These are phyloP conservation scores for Laguncularia racemosa DNA, from an alignment of 345 rosid species.

Conservation along the genomic window DNA sequence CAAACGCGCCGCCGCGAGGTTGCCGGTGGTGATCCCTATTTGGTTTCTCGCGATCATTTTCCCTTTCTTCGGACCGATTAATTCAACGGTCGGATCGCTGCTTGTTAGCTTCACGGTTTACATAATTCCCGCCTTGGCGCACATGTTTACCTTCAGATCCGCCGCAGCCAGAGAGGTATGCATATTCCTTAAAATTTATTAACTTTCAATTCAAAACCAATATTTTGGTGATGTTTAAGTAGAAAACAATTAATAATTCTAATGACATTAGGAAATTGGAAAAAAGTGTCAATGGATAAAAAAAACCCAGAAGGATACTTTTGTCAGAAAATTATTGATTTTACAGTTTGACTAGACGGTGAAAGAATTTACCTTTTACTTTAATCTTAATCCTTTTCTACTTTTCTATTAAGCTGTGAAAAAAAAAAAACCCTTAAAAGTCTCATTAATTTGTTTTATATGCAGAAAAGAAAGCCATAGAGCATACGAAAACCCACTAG, in stretches of 20 bases:
- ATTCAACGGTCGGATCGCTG: conserved; percentile 93
- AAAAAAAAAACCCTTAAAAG: too few relatives aligned
- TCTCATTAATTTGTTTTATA: not conserved
- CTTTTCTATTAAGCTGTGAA: too few relatives aligned
- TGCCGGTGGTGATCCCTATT: conserved; percentile 91
- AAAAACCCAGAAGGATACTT: too few relatives aligned
- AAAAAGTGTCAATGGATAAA: too few relatives aligned
- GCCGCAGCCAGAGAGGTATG: conserved; percentile 82
- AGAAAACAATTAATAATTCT: too few relatives aligned
- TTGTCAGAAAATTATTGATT: too few relatives aligned
- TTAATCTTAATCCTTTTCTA: too few relatives aligned
- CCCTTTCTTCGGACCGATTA: conserved; percentile 97
- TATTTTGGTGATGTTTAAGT: too few relatives aligned
- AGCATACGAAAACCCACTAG: conserved; percentile 3
- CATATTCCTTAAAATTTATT: not conserved
- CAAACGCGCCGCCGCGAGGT: conserved; percentile 87
- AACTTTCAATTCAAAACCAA: too few relatives aligned
- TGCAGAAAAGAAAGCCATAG: conserved; percentile 1
- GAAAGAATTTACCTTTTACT: too few relatives aligned
- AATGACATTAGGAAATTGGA: too few relatives aligned
- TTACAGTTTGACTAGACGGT: too few relatives aligned
- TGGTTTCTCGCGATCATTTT: conserved; percentile 94
- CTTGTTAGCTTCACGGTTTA: conserved; percentile 99
- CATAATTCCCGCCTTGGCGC: conserved; percentile 93
- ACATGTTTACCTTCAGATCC: conserved; percentile 82